Percentiles rank a stretch among this genome's conserved stretches.
Evolutionary conservation across 345 rosid genomes (phyloP).

Genomic region (Hibiscus syriacus): DNA sequence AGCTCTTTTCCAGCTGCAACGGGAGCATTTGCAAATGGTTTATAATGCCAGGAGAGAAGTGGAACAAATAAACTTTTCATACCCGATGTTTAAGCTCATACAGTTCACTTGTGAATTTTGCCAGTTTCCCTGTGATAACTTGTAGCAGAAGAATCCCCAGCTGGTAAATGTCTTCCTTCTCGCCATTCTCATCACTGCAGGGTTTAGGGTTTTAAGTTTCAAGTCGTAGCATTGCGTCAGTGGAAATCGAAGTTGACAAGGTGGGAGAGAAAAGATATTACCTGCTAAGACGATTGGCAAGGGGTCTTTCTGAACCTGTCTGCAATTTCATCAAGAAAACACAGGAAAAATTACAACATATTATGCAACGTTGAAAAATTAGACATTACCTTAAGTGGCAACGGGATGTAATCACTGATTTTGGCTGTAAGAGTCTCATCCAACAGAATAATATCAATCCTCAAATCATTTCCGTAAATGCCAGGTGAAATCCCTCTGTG

Average conservation of each 20-base stretch:
- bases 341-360: background rate
- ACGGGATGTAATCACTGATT: slow-evolving; percentile 55
- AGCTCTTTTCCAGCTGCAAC: slow-evolving; percentile 47
- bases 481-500: slow-evolving; percentile 83
- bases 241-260: background rate
- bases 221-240: background rate
- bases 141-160: slow-evolving; percentile 67
- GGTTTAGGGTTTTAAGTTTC: background rate
- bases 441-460: slow-evolving; percentile 60
- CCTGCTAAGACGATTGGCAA: slow-evolving; percentile 3
- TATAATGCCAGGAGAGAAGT: background rate
- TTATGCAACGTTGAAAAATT: background rate
- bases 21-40: background rate
- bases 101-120: slow-evolving; percentile 39
- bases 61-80: background rate
- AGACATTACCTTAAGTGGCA: slow-evolving; percentile 50
- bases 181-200: slow-evolving; percentile 42
- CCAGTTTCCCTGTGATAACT: slow-evolving; percentile 51
- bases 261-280: background rate
- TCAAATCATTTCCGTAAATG: slow-evolving; percentile 62
- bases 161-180: slow-evolving; percentile 82
- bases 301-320: slow-evolving; percentile 49
- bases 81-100: slow-evolving; percentile 55
- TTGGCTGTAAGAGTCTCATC: slow-evolving; percentile 74
- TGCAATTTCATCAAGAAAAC: slow-evolving; percentile 17